Base-by-base conservation (phyloP, 2,329 filamentous ascomycete species). In the Xylariaceae sp. region DNA sequence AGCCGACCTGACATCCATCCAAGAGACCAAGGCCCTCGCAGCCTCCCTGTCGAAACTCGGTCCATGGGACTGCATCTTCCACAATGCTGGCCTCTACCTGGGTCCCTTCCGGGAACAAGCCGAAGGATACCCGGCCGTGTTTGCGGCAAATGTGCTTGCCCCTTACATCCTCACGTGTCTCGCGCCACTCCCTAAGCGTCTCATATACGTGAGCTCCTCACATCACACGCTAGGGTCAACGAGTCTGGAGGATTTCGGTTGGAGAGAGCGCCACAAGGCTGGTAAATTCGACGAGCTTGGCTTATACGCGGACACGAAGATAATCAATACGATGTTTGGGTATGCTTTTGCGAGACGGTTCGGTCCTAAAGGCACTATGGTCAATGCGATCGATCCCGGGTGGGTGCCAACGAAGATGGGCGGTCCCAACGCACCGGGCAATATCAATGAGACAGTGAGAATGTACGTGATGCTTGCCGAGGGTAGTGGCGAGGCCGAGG, bases 331-430 rank as follows among this genome's bases (percentile, higher is more conserved):
- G 37, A 75, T 85, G 71, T 74, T 85, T n/a, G 80, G 80, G 1
- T 82, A 80, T 59, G 79, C 77, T 0, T 80, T 85, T 57, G 76
- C 80, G 1, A 71, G 78, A 10, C 70, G 74, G 5, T 80, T 76
- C 70, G 67, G 72, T 2, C 68, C 75, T 3, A 56, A 53, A 7
- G 60, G 57, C 1, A 75, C 80, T 0, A 72, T 77, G 59, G 77
- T 75, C 18, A 78, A 79, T 51, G 72, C 77, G 0, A 72, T 81
- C 50, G 77, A 82, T 67, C 80, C 81, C 0, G 80, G 80, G 1
- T 83, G 80, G 81, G 77, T 82, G 53, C 70, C 78, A 15, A 82
- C 80, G 0, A 82, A 82, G 70, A 81, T 83, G 77, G 80, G 80
- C 4, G 82, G 77, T 2, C 61, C 61, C 4, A 70, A 70, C 18